Base-by-base conservation (phyloP, 768 basidiomycete species). In the Kwoniella pini region DNA sequence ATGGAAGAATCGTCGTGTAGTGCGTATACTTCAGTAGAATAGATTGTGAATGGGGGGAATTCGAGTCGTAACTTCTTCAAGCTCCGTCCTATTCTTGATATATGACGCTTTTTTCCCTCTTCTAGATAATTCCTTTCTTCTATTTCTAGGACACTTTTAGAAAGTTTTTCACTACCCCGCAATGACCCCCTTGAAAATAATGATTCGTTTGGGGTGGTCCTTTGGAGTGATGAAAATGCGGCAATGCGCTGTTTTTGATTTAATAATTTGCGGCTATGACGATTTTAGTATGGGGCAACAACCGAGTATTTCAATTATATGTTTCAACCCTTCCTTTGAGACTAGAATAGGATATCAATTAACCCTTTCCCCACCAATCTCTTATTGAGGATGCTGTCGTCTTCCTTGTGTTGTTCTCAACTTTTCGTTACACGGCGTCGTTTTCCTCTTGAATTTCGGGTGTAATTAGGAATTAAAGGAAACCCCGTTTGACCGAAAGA, bases 1-100 rank as follows among this genome's bases (percentile, higher is more conserved):
- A 15, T 28, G 22, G 2, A 31, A 5, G 15, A 30, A 36, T 24
- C 13, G 22, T 1, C 4, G 19, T 40, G 36, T n/a, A 26, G 52
- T 0, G 19, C 33, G 33, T 36, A 36, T 36, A 36, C 15, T 7
- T 9, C 33, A 36, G 33, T 36, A 15, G 15, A 36, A 36, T 9
- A 36, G 33, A 36, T 36, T 36, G 7, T 36, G 33, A 13, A 53
- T 13, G 39, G 31, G 36, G 38, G 40, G 26, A 40, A 42, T 28
- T 39, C 22, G 52, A 24, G 38, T 54, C 40, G 42, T 36, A 44
- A 13, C 42, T 50, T 50, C 48, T 55, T 31, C 53, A 43, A 54
- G 53, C 0, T 54, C 53, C 53, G 53, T 42, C 26, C 27, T 31
- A 12, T 40, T 39, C 28, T 53, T 24, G 22, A 48, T 24, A 13